These are phyloP conservation scores for Claviceps sp. DNA, from an alignment of 2,329 filamentous ascomycete genomes.

Conservation along the genomic window DNA sequence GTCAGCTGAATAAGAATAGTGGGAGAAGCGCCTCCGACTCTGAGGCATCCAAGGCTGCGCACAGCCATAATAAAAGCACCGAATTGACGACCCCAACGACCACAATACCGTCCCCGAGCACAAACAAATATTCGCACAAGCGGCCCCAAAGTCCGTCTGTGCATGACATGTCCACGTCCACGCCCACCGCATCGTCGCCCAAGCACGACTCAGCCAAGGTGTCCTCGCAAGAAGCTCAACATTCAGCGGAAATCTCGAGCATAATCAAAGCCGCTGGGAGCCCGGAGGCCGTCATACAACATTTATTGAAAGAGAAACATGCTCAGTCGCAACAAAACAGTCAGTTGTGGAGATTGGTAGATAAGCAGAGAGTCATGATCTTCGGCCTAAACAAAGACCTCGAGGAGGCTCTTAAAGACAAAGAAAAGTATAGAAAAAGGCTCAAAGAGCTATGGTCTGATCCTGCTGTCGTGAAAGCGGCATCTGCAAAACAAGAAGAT, in stretches of 20 bases:
- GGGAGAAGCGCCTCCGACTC: constrained; percentile 30
- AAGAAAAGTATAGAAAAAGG: constrained; percentile 85
- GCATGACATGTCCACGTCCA: constrained; percentile 77
- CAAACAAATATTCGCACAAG: constrained; percentile 25
- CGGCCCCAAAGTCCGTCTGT: constrained; percentile 70
- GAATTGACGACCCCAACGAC: constrained; percentile 34
- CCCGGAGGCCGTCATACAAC: constrained; percentile 75
- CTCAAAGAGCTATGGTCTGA: constrained; percentile 57
- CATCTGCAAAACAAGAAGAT: constrained; percentile 11
- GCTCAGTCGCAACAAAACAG: constrained; percentile 78
- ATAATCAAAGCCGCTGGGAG: constrained; percentile 78
- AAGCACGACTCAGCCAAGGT: constrained; percentile 37
- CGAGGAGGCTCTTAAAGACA: constrained; percentile 81
- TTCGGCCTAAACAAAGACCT: constrained; percentile 88
- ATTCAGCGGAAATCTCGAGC: constrained; percentile 60
- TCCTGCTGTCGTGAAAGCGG: constrained; percentile 19
- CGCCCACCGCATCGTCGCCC: constrained; percentile 60
- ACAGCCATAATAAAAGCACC: constrained; percentile 24
- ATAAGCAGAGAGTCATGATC: constrained; percentile 92
- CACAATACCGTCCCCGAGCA: constrained; percentile 23
- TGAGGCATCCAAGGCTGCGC: constrained; percentile 28
- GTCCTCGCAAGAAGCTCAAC: constrained; percentile 44
- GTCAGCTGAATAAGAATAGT: constrained; percentile 42
- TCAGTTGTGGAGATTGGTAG: constrained; percentile 88
- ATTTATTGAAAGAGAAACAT: constrained; percentile 82